Base-by-base conservation (phyloP, 1,139 yeast species). In the Nematodospora anomalae region DNA sequence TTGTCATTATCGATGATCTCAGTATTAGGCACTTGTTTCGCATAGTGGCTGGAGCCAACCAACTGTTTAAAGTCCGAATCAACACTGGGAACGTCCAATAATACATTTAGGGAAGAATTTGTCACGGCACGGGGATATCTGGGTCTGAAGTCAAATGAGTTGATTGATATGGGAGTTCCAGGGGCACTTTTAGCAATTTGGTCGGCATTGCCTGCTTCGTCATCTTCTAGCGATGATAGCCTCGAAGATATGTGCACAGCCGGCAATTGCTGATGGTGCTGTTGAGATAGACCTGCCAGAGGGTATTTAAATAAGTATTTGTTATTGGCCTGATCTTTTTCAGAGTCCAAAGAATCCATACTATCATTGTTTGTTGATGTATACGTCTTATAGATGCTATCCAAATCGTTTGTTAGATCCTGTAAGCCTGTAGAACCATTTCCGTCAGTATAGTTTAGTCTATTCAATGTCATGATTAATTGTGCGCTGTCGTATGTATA, bases 71-170 rank as follows among this genome's bases (percentile, higher is more conserved):
- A 43, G 10, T 41, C 43, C 3, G 42, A 21, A 5, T 49, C 62
- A 3, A 47, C 50, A 12, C 56, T 49, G 0, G 64, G 60, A 5
- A 64, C 55, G 36, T 62, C 70, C 21, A 61, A 45, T 37, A 68
- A 51, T n/a, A 67, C 71, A 41, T 67, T 64, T 35, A 68, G 45
- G 9, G 71, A 63, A 3, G 69, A 55, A 44, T 62, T 64, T 20
- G 72, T 64, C 43, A 58, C 49, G 6, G 57, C 57, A 24, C 53
- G 51, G 9, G 51, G 54, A 21, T 29, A 35, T 6, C 32, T 26
- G 11, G 45, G 45, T 13, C 43, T 28, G 48, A 62, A 61, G 35
- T 63, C 68, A 45, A 62, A 61, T 6, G 64, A 58, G 15, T 48
- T 41, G 4, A 49, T 30, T 3, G 65, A 58, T 20, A 49, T 47